Base-by-base conservation (phyloP, 768 basidiomycete species). In the Collybia sordida region DNA sequence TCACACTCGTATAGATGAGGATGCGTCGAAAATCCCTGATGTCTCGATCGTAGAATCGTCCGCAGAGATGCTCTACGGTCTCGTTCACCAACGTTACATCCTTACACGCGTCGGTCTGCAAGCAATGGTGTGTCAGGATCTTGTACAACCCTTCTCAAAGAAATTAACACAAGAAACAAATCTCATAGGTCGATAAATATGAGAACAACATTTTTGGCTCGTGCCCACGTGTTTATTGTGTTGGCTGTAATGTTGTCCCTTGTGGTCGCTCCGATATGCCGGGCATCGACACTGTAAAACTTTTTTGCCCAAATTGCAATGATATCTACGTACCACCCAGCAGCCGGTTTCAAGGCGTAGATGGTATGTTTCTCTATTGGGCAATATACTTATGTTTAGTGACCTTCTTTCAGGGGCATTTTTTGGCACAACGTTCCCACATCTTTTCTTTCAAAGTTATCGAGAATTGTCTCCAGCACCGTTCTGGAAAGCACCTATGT, bases 381-480 rank as follows among this genome's bases (percentile, higher is more conserved):
- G 24, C 24, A n/a, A 18, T 24, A 5, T 22, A 15, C 59, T 23
- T 49, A 41, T 51, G 42, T 19, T 55, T 56, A 15, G 51, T 25
- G 11, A 14, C 17, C 8, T 22, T 19, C 24, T 21, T 15, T 21
- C 54, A 98, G 95, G 96, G 54, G 97, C 97, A 9, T 99, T 98
- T 74, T 99, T 99, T 73, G 97, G 97, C 18, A 98, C 96, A 0
- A 98, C 96, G n/a, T 99, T 99, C 67, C 79, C 95, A 1, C 94
- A 98, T 62, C 78, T 99, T 21, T 96, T 98, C 73, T 98, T 98
- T 80, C 94, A 98, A 64, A 94, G 90, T 54, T 98, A 96, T 72
- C 90, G 91, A 21, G 93, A 96, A 65, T 81, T 95, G n/a, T 85
- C 92, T 7, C 90, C 95, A 0, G 91, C 93, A 21, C 93, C 95